Evolutionary conservation across 2,329 filamentous ascomycete species (phyloP), one percentile per base, ranked within the genome.

Genomic region (Colletotrichum neosansevieriae): DNA sequence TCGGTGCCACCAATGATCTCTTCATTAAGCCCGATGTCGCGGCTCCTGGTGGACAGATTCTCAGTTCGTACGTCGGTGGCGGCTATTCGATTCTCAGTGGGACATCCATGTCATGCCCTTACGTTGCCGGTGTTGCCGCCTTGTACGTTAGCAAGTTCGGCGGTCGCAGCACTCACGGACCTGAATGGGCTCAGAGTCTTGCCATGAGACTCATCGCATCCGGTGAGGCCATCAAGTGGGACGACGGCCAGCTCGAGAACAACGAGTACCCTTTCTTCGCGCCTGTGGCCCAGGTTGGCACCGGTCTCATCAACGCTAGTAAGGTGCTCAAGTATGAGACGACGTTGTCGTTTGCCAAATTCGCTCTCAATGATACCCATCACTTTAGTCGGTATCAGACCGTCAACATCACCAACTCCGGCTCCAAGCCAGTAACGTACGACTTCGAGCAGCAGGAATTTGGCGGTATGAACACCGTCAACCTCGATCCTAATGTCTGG

Each of bases 101-200:
- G 42, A 86, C 84, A 1, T 83, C 81, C 2, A 84, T 85, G 83
- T 80, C 82, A 4, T 77, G 78, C 17, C 82, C 82, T 7, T 81
- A 81, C 53, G 75, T 82, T 6, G 80, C 82, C 12, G 82, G 80
- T 4, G 74, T 80, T 5, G 77, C 3, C 21, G 78, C 76, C 24
- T 69, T 78, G 2, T 77, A 75, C 34, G 73, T 76, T 34, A 70
- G 80, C 5, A 73, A 80, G 17, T 75, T 80, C 59, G 82, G 82
- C 2, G 81, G 82, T 2, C 79, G 82, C 13, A 74, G 76, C 59
- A 68, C 75, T 2, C 63, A 68, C 70, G 36, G 75, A 71, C 29
- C 75, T 67, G 63, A 74, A 72, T 73, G 73, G 13, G 78, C 77
- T 24, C 77, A 74, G 65, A 72, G 73, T 61, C 73, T 81, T 6